Evolutionary conservation across 1,284 basidiomycete genomes (phyloP).

Genomic region (Rhodotorula sp.): DNA sequence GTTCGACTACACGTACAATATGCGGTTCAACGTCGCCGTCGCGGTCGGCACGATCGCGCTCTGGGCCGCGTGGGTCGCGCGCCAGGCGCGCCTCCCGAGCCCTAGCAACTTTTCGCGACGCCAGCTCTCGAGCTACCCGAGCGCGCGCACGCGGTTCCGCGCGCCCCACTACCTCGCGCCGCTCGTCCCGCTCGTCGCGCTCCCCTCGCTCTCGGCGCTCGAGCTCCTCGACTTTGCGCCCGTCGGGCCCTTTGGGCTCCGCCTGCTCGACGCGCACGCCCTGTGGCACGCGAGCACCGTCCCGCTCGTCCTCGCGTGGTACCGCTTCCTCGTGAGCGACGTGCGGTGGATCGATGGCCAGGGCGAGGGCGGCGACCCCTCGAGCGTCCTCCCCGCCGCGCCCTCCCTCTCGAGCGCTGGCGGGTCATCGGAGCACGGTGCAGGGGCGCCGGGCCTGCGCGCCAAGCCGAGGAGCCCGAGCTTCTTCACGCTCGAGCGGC

Average conservation of each 20-base stretch:
- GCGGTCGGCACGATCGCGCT: slow-evolving; percentile 70
- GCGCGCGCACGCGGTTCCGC: slow-evolving; percentile 45
- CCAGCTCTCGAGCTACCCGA: slow-evolving; percentile 55
- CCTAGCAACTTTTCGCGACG: slow-evolving; percentile 59
- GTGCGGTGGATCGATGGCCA: slow-evolving; percentile 49
- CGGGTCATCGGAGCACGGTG: background rate
- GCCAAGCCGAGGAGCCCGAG: background rate
- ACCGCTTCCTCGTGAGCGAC: slow-evolving; percentile 72
- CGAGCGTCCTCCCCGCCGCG: slow-evolving; percentile 6
- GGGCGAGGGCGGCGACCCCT: slow-evolving; percentile 24
- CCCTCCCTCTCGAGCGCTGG: background rate
- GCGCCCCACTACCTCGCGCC: slow-evolving; percentile 46
- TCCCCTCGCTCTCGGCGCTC: slow-evolving; percentile 71
- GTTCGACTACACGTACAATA: slow-evolving; percentile 96
- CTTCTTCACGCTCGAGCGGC: background rate
- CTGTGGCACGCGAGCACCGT: slow-evolving; percentile 91
- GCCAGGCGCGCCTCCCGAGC: slow-evolving; percentile 25
- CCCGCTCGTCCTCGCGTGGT: slow-evolving; percentile 80
- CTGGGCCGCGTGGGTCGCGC: slow-evolving; percentile 75
- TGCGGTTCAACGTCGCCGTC: slow-evolving; percentile 76
- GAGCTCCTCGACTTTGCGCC: slow-evolving; percentile 95
- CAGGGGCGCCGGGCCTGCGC: background rate
- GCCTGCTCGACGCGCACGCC: slow-evolving; percentile 87
- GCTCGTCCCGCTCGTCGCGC: slow-evolving; percentile 60
- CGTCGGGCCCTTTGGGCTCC: slow-evolving; percentile 37